Percentiles rank a stretch among this genome's conserved stretches.
Conservation (phyloP, 1,284 basidiomycete species). For the Pisolithus thermaeus region DNA sequence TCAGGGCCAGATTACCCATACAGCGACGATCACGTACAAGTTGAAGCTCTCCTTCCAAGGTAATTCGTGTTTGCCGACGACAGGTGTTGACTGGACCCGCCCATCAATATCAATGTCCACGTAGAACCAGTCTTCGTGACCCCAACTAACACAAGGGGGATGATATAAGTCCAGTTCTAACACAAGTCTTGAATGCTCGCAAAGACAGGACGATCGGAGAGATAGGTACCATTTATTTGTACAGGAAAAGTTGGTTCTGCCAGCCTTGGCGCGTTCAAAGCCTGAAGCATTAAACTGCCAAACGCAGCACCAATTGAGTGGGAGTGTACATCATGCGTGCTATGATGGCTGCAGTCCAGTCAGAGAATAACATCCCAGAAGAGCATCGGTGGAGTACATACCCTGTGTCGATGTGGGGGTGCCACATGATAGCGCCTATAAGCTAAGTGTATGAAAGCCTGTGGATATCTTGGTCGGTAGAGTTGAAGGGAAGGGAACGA, state of each 20-base stretch:
- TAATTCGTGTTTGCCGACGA: not conserved
- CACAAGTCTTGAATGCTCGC: not conserved
- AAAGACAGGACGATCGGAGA: not conserved
- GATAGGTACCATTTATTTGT: not conserved
- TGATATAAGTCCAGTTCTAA: conserved; percentile 5
- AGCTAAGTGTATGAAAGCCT: not conserved
- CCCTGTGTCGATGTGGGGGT: not conserved
- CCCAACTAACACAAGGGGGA: conserved; percentile 5
- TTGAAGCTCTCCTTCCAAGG: conserved; percentile 1
- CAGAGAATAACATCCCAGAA: not conserved
- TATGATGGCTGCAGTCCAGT: not conserved
- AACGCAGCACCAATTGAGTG: not conserved
- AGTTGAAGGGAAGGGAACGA: not conserved
- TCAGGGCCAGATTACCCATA: not conserved
- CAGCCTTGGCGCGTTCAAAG: not conserved
- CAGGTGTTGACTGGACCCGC: not conserved
- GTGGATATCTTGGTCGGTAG: not conserved
- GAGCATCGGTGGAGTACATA: not conserved
- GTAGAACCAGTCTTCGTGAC: conserved; percentile 6
- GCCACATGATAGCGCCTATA: not conserved
- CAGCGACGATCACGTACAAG: conserved; percentile 2
- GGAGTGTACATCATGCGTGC: not conserved
- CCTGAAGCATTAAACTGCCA: not conserved
- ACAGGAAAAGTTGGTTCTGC: not conserved
- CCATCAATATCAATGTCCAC: conserved; percentile 1